These are phyloP conservation scores for Acacia acuminata DNA, from an alignment of 306 rosid genomes.

Conservation along the genomic window DNA sequence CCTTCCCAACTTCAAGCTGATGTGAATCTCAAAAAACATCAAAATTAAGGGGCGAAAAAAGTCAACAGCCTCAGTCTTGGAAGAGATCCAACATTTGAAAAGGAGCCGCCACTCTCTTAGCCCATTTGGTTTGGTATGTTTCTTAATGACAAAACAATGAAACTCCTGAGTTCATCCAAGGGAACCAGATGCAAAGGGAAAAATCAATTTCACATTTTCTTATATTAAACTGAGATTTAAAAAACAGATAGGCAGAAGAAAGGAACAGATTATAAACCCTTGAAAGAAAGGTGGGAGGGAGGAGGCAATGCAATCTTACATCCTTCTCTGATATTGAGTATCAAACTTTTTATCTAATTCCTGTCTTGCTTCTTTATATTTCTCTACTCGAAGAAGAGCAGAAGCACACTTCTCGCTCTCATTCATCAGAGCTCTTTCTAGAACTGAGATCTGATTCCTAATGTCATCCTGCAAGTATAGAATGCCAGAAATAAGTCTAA, in stretches of 20 bases:
- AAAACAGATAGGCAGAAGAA: conserved; percentile 8
- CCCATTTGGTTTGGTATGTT: background rate
- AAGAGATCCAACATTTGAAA: background rate
- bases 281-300: background rate
- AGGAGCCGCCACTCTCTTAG: background rate
- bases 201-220: conserved; percentile 21
- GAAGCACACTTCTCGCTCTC: conserved; percentile 58
- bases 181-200: background rate
- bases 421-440: conserved; percentile 60
- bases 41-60: background rate
- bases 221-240: conserved; percentile 20
- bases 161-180: background rate
- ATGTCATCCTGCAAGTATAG: conserved; percentile 70
- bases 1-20: conserved; percentile 20
- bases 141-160: background rate
- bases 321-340: conserved; percentile 73
- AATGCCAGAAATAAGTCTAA: conserved; percentile 21
- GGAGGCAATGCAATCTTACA: conserved; percentile 53
- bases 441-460: conserved; percentile 60
- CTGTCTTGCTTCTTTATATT: conserved; percentile 72
- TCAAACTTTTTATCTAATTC: conserved; percentile 80
- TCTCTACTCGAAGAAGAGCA: conserved; percentile 62
- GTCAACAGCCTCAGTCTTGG: background rate
- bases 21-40: background rate
- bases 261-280: too few species aligned